These are phyloP conservation scores for Pythium diclinum DNA, from an alignment of 352 stramenopile genomes.

Conservation along the genomic window DNA sequence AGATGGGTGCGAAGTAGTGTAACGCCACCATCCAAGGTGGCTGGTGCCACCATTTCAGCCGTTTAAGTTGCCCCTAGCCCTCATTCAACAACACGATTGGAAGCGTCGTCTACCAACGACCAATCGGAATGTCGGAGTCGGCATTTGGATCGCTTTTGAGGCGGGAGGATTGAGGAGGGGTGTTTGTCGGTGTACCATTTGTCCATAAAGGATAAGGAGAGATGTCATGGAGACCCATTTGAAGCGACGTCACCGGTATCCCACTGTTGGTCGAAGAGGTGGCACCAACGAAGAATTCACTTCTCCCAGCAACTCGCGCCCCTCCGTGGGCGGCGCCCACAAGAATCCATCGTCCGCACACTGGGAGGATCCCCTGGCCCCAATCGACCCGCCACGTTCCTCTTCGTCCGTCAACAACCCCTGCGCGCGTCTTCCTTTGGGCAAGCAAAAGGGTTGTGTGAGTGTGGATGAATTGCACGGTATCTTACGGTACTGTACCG, in stretches of 20 bases:
- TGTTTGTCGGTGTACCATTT: not conserved
- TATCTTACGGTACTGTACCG: conserved; percentile 2
- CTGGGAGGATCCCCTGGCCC: conserved; percentile 8
- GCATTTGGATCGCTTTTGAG: conserved; percentile 10
- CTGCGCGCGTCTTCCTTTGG: not conserved
- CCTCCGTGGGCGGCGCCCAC: not conserved
- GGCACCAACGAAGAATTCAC: conserved; percentile 17
- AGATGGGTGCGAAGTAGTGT: conserved; percentile 14
- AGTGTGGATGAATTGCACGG: conserved; percentile 2
- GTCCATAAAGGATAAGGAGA: not conserved
- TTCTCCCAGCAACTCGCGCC: conserved; percentile 9
- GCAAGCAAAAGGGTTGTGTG: conserved; percentile 1
- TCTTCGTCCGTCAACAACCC: conserved; percentile 4
- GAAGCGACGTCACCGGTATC: conserved; percentile 1
- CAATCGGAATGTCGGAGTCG: not conserved
- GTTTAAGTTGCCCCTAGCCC: conserved; percentile 1
- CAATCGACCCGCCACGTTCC: not conserved
- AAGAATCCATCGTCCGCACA: not conserved
- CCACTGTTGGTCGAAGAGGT: conserved; percentile 18
- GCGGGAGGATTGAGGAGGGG: not conserved
- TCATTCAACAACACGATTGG: conserved; percentile 7
- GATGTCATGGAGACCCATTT: conserved; percentile 8
- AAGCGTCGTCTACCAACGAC: not conserved
- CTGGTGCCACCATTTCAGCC: conserved; percentile 8
- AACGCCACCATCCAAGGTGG: conserved; percentile 1